A percentile compares a stretch with the other conserved stretches of the same genome.
Conservation (phyloP, 495 filamentous ascomycete genomes). For the Recurvomyces mirabilis region DNA sequence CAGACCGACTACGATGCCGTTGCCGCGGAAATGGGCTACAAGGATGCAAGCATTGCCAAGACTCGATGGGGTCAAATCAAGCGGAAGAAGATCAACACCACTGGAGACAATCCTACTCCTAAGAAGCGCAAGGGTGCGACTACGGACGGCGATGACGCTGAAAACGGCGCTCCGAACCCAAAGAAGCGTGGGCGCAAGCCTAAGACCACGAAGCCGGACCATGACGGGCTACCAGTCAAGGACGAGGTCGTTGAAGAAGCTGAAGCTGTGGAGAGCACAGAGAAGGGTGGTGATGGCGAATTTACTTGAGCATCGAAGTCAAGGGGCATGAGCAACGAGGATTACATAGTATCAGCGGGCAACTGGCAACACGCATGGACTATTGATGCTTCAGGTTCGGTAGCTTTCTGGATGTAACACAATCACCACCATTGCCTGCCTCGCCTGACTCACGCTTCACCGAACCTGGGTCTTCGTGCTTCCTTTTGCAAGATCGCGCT, state of each 20-base stretch:
- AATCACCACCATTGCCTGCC: too few species aligned
- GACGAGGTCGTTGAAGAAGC: conserved; percentile 4
- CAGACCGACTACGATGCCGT: conserved; percentile 15
- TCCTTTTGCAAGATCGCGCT: too few species aligned
- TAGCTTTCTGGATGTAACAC: too few species aligned
- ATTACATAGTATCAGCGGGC: too few species aligned
- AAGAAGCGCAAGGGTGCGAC: conserved; percentile 7
- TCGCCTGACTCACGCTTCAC: too few species aligned
- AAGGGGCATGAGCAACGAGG: too few species aligned
- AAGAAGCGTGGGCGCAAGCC: conserved; percentile 10
- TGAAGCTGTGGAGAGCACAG: conserved; percentile 1
- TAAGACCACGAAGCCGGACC: conserved; percentile 3
- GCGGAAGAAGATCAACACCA: conserved; percentile 14
- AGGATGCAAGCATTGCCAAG: conserved; percentile 11
- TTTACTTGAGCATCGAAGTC: background rate
- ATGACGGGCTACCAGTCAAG: background rate
- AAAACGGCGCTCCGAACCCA: conserved; percentile 3
- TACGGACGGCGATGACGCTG: background rate
- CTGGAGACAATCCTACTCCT: conserved; percentile 6
- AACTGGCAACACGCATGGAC: too few species aligned
- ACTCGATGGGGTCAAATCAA: conserved; percentile 14
- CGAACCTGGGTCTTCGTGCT: too few species aligned
- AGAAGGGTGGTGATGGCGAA: background rate
- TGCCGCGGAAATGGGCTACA: conserved; percentile 8
- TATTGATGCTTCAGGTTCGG: too few species aligned